These are phyloP conservation scores for Schizophyllum amplum DNA, from an alignment of 1,284 basidiomycete genomes.

Conservation along the genomic window DNA sequence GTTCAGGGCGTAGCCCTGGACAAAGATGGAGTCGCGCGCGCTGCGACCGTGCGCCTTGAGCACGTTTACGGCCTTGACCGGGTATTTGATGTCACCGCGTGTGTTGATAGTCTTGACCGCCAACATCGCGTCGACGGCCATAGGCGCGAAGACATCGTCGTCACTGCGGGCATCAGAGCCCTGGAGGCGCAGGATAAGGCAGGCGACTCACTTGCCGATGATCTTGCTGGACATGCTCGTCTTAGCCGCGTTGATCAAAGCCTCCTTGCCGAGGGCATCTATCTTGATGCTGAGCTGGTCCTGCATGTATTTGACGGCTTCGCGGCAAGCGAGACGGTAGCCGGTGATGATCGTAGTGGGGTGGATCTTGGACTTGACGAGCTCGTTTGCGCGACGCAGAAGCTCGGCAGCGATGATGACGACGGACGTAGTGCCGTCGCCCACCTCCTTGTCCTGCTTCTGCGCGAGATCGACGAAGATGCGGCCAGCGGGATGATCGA, in stretches of 20 bases:
- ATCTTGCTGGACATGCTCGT: slow-evolving; percentile 99
- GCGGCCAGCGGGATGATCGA: slow-evolving; percentile 91
- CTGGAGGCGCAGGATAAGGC: slow-evolving; percentile 6
- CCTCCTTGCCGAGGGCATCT: slow-evolving; percentile 85
- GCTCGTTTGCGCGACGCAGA: slow-evolving; percentile 91
- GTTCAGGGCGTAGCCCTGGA: slow-evolving; percentile 97
- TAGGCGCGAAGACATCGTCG: slow-evolving; percentile 95
- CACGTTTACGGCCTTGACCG: slow-evolving; percentile 99
- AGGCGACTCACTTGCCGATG: slow-evolving; percentile 76
- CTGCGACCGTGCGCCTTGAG: slow-evolving; percentile 97
- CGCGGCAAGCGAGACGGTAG: slow-evolving; percentile 93
- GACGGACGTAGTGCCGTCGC: slow-evolving; percentile 98
- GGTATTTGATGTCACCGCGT: slow-evolving; percentile 97
- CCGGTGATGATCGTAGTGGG: slow-evolving; percentile 99
- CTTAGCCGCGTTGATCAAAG: slow-evolving; percentile 94
- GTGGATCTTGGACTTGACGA: slow-evolving; percentile 98
- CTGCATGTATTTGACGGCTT: slow-evolving; percentile 97
- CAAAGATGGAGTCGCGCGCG: slow-evolving; percentile 90
- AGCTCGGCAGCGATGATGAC: slow-evolving; percentile 97
- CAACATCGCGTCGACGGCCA: slow-evolving; percentile 99
- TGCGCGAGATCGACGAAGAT: slow-evolving; percentile 98
- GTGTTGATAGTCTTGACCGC: slow-evolving; percentile 94
- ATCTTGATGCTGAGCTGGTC: slow-evolving; percentile 97
- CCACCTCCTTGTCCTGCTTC: slow-evolving; percentile 99
- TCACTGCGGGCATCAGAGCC: slow-evolving; percentile 49